phyloP scores from a whole-genome alignment of 495 filamentous ascomycete species.

The Lophium mytilinum region DNA sequence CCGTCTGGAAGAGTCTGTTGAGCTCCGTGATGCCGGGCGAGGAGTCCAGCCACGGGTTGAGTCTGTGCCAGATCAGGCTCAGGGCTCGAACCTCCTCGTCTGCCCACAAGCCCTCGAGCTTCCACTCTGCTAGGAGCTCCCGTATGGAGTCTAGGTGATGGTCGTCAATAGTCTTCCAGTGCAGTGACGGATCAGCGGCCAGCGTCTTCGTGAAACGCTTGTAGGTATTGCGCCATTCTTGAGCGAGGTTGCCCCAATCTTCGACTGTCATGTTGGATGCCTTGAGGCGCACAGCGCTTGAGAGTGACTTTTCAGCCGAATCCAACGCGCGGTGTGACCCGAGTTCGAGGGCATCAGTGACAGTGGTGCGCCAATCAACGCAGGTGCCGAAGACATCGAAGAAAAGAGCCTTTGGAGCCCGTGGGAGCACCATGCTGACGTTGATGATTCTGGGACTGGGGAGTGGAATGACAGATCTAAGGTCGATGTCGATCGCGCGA shows the following conservation, averaged over 20 bases:
- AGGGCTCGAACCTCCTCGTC: constrained; percentile 50
- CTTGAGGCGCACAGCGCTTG: constrained; percentile 39
- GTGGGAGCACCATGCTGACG: not conserved
- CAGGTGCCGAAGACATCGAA: constrained; percentile 72
- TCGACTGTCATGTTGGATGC: constrained; percentile 43
- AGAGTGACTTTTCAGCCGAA: constrained; percentile 37
- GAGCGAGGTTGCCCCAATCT: constrained; percentile 55
- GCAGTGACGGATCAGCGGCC: constrained; percentile 35
- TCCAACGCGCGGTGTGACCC: constrained; percentile 36
- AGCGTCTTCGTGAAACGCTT: constrained; percentile 46
- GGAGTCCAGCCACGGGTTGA: constrained; percentile 63
- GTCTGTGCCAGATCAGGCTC: constrained; percentile 58
- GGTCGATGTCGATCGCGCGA: not conserved
- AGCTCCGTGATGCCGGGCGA: constrained; percentile 47
- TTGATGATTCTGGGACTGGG: not conserved
- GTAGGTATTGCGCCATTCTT: constrained; percentile 63
- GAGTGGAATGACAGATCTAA: not conserved
- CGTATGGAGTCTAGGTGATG: constrained; percentile 57
- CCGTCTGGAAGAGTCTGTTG: constrained; percentile 47
- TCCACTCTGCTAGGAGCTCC: constrained; percentile 46
- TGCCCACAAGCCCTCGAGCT: constrained; percentile 50
- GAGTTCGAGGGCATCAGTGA: constrained; percentile 44
- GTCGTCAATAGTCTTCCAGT: constrained; percentile 45
- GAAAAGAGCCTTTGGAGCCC: constrained; percentile 41
- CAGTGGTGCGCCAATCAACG: constrained; percentile 61